Evolutionary conservation across 768 basidiomycete species (phyloP).

Genomic region (Boletus reticuloceps): DNA sequence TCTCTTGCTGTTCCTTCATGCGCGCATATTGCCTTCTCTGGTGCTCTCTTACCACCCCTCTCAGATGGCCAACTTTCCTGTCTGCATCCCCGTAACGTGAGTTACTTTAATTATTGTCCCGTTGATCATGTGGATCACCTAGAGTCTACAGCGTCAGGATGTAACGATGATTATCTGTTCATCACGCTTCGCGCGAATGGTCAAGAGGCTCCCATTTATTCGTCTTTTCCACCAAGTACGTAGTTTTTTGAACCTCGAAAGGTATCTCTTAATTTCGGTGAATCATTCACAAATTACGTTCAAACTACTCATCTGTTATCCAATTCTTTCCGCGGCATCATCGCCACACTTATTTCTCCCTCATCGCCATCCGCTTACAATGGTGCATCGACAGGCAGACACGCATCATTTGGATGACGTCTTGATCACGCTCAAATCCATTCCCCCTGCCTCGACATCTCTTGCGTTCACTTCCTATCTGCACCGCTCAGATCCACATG

Average conservation of each 20-base stretch:
- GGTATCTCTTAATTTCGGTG: not conserved
- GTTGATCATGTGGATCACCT: slow-evolving; percentile 1
- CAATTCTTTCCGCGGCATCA: slow-evolving; percentile 55
- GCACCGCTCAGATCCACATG: slow-evolving; percentile 26
- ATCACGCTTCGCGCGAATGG: not conserved
- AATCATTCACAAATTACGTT: not conserved
- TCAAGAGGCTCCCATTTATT: not conserved
- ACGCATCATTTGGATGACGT: slow-evolving; percentile 14
- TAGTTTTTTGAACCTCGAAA: slow-evolving; percentile 20
- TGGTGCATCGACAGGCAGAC: slow-evolving; percentile 25
- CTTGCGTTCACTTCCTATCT: slow-evolving; percentile 54
- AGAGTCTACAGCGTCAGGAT: slow-evolving; percentile 3
- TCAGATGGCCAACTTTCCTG: too few relatives aligned
- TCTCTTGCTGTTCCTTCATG: slow-evolving; percentile 15
- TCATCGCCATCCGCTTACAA: slow-evolving; percentile 10
- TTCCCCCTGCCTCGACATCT: slow-evolving; percentile 59
- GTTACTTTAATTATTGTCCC: slow-evolving; percentile 10
- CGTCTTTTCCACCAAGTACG: not conserved
- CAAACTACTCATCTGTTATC: slow-evolving; percentile 34
- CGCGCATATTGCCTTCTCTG: slow-evolving; percentile 26
- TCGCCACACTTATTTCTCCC: slow-evolving; percentile 45
- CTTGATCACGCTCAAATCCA: slow-evolving; percentile 46
- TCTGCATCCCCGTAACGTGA: slow-evolving; percentile 26
- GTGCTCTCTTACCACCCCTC: too few relatives aligned
- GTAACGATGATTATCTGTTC: too few relatives aligned